Base-by-base conservation (phyloP, 257 asterid species). In the Ajuga chamaepitys region DNA sequence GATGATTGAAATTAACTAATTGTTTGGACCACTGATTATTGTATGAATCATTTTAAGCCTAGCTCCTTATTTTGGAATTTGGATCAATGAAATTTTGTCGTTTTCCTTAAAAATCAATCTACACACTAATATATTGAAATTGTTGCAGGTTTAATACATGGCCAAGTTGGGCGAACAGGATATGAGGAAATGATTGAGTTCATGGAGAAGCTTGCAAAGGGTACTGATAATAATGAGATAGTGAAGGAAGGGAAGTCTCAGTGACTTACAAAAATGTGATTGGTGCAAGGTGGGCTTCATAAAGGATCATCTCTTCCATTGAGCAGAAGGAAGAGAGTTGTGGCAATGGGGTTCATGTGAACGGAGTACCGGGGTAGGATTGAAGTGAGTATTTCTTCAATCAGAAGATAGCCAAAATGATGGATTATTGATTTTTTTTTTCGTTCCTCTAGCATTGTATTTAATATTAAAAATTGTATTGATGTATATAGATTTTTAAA, bases 281-380 rank as follows among this genome's bases (percentile, higher is more conserved):
- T 75, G 88, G 91, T 20, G 88, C 91, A 63, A 70, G 91, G 64
- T 77, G 91, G 77, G 87, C 91, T 65, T 85, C 91, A 17, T 82
- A 88, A 88, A 85, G 88, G 81, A 81, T 84, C 57, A 79, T 82
- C 68, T 84, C 91, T 71, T 84, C 91, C 72, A 84, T 81, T 47
- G 91, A 85, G 77, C 91, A 85, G 61, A 85, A 85, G 75, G 91
- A 82, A 66, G 91, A 85, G 78, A 75, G 85, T 25, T 86, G 88
- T 24, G 91, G 91, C 16, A 85, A 82, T 24, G 88, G 78, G 75
- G 88, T 80, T 46, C 88, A 85, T 26, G 86, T 85, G 26, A 78
- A 32, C 44, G 77, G 88, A 80, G 6, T 85, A 85, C 60, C 58
- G 86, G 62, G 76, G 74, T 32, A 85, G 82, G 84, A 85, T 85